Base-by-base conservation (phyloP, 345 rosid genomes). In the Tarenaya hassleriana region DNA sequence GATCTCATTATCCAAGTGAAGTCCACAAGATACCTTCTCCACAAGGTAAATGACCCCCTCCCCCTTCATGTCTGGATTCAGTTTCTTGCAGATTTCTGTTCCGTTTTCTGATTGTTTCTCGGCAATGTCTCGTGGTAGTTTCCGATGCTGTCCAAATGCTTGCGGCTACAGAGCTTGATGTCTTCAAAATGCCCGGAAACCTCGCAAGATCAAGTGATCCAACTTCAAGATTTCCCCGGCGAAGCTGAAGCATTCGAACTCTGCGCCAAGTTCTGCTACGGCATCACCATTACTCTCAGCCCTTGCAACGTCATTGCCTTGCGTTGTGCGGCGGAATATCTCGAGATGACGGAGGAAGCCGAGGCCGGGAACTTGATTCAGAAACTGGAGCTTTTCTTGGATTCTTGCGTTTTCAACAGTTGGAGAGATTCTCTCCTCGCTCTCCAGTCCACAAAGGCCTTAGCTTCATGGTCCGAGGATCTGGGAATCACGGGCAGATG, bases 241-340 rank as follows among this genome's bases (percentile, higher is more conserved):
- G 96, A 92, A 7, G 21, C 72, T 10, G 96, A 91, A 56, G 89
- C 95, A 14, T 91, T 91, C 54, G 98, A 91, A 66, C 75, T 91
- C 29, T 87, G 96, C 46, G 96, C 96, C 41, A 91, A 87, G 74
- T 91, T 91, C 79, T 91, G 98, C 31, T 87, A 91, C 42, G 98
- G 98, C 19, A 91, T 91, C 20, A 87, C 96, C 20, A 79, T 91
- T 69, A 91, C 96, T 32, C 79, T 87, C n/a, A 82, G 81, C 35
- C 88, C 95, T 65, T 77, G 79, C 78, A 91, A 87, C 60, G 83
- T 91, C 21, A 88, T 91, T 4, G 73, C 95, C 0, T 89, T 69
- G 19, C 73, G 95, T 27, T 87, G 98, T 17, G 95, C 96, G 0
- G 94, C 96, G 0, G 98, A 87, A 47, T 91, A 82, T 56, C 65